These are phyloP conservation scores for Neurospora crassa DNA, from an alignment of 2,329 filamentous ascomycete species.

Conservation along the genomic window DNA sequence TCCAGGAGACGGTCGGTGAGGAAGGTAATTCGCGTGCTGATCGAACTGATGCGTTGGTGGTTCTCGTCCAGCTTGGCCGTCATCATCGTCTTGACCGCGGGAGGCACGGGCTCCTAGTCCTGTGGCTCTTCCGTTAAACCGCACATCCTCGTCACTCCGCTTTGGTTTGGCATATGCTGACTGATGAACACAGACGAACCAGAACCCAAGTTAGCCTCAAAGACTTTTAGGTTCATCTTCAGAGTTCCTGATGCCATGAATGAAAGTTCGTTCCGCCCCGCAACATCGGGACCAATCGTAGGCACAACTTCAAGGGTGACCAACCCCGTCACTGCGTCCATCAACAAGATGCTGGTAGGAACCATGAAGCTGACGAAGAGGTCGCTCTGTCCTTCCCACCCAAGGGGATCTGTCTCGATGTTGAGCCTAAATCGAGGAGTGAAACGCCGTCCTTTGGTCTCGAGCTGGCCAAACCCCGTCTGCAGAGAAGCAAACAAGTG, in stretches of 20 bases:
- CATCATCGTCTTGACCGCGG: not conserved
- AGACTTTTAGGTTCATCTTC: not conserved
- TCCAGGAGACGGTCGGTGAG: not conserved
- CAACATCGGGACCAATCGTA: not conserved
- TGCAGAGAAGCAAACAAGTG: conserved; percentile 4
- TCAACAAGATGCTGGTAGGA: conserved; percentile 4
- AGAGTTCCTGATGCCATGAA: not conserved
- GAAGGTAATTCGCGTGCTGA: not conserved
- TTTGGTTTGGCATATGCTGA: not conserved
- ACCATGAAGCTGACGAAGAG: conserved; percentile 6
- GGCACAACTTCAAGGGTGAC: not conserved
- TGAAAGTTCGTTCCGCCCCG: not conserved
- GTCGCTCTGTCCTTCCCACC: conserved; percentile 4
- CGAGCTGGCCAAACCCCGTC: conserved; percentile 4
- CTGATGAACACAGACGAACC: not conserved
- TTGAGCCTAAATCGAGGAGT: not conserved
- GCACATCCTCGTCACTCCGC: not conserved
- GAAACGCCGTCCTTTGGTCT: not conserved
- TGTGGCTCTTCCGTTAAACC: not conserved
- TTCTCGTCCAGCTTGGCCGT: not conserved
- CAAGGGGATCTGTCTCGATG: conserved; percentile 3
- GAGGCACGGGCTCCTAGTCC: not conserved
- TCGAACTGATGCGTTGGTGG: not conserved
- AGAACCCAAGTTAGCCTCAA: not conserved
- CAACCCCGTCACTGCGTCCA: not conserved